phyloP scores from a whole-genome alignment of 495 filamentous ascomycete species.

The Poronia punctata region DNA sequence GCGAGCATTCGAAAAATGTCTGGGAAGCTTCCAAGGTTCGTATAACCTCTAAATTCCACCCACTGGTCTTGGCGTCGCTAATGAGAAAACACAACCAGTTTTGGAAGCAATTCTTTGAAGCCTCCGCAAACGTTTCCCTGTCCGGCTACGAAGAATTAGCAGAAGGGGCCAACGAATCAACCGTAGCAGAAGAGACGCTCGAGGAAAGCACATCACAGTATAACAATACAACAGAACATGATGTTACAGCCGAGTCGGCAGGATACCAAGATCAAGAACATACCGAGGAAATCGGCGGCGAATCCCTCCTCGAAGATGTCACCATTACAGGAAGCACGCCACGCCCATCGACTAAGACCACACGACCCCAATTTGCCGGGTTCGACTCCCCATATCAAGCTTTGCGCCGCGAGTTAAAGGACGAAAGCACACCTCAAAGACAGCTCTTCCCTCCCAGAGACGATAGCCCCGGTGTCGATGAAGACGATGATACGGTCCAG shows the following conservation, averaged over 20 bases:
- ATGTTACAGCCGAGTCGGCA: slow-evolving; percentile 26
- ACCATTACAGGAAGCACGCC: slow-evolving; percentile 50
- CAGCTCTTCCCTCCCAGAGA: slow-evolving; percentile 15
- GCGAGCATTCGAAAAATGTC: slow-evolving; percentile 84
- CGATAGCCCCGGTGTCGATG: slow-evolving; percentile 24
- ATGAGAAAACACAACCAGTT: slow-evolving; percentile 51
- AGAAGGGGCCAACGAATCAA: slow-evolving; percentile 44
- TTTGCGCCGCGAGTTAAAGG: slow-evolving; percentile 51
- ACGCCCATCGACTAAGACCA: slow-evolving; percentile 36
- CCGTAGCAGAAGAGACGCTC: slow-evolving; percentile 25
- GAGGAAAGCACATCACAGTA: slow-evolving; percentile 39
- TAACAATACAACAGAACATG: slow-evolving; percentile 31
- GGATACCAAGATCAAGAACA: slow-evolving; percentile 24
- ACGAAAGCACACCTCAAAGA: slow-evolving; percentile 27
- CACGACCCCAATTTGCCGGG: slow-evolving; percentile 47
- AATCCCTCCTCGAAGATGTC: slow-evolving; percentile 45
- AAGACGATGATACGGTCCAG: slow-evolving; percentile 36
- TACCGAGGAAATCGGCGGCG: slow-evolving; percentile 35
- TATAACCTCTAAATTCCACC: background rate
- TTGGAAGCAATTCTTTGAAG: slow-evolving; percentile 99
- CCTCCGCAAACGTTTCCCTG: slow-evolving; percentile 93
- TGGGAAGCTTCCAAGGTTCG: slow-evolving; percentile 93
- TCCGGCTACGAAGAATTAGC: slow-evolving; percentile 85
- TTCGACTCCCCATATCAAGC: slow-evolving; percentile 62
- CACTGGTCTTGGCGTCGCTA: slow-evolving; percentile 1